Evolutionary conservation across 2,329 filamentous ascomycete genomes (phyloP).

Genomic region (Neopestalotiopsis sp.): DNA sequence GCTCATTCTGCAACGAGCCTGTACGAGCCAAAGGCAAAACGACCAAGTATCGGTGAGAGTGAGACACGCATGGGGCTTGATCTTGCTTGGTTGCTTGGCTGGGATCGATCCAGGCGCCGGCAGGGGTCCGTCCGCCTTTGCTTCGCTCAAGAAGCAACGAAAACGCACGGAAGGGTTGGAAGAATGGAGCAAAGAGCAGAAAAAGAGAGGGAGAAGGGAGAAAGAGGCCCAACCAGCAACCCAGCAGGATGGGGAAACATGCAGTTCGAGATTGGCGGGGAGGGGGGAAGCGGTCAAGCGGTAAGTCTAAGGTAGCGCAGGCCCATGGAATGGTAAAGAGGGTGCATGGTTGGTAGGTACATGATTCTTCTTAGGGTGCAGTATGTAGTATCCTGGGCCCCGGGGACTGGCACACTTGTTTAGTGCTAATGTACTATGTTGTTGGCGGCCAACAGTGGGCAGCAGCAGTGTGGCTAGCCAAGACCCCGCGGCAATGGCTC

Average conservation of each 20-base stretch:
- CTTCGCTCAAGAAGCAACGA: background rate
- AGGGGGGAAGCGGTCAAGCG: constrained; percentile 11
- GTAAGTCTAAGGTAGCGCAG: background rate
- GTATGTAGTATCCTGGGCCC: background rate
- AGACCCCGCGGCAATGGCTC: too few species aligned
- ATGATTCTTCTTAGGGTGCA: too few species aligned
- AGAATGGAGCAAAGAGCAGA: background rate
- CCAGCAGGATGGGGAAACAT: background rate
- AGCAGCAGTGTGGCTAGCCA: too few species aligned
- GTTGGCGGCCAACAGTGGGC: background rate
- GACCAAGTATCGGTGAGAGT: constrained; percentile 42
- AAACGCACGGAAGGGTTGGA: background rate
- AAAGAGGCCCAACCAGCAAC: constrained; percentile 3
- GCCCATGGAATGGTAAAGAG: background rate
- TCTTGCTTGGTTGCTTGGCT: background rate
- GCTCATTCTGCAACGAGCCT: constrained; percentile 40
- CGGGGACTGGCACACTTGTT: background rate
- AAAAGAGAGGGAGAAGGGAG: too few species aligned
- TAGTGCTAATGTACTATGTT: background rate
- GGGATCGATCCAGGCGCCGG: constrained; percentile 9
- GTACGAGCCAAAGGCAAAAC: constrained; percentile 28
- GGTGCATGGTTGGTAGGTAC: background rate
- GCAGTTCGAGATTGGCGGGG: background rate
- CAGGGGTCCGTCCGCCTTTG: constrained; percentile 8
- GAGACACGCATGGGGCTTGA: constrained; percentile 32